Conservation (phyloP, 2,329 filamentous ascomycete genomes). For the Colletotrichum costaricense region DNA sequence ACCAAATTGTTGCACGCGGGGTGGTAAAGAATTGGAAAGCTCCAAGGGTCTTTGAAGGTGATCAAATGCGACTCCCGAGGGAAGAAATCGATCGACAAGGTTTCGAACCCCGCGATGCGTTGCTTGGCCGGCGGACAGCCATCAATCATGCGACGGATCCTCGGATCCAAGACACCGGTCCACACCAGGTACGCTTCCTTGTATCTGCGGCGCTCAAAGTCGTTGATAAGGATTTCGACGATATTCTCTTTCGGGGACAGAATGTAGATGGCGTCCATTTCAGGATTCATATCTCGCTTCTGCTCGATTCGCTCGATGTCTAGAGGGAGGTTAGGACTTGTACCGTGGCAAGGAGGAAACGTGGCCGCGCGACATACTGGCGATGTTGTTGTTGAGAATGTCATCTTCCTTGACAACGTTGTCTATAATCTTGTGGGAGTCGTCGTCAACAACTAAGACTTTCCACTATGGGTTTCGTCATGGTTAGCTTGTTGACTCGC, state of each 20-base stretch:
- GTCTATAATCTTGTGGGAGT: slow-evolving; percentile 86
- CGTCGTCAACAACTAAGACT: slow-evolving; percentile 89
- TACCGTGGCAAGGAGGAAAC: background rate
- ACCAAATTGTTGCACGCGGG: slow-evolving; percentile 89
- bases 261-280: slow-evolving; percentile 96
- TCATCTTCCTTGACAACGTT: slow-evolving; percentile 96
- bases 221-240: slow-evolving; percentile 92
- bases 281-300: slow-evolving; percentile 81
- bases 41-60: slow-evolving; percentile 94
- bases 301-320: slow-evolving; percentile 97
- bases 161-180: slow-evolving; percentile 79
- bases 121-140: slow-evolving; percentile 75
- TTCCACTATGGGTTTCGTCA: slow-evolving; percentile 78
- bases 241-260: slow-evolving; percentile 88
- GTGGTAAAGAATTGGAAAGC: slow-evolving; percentile 93
- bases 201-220: slow-evolving; percentile 88
- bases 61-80: slow-evolving; percentile 91
- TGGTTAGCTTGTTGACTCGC: slow-evolving; percentile 11
- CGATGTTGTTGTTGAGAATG: slow-evolving; percentile 95
- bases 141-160: slow-evolving; percentile 80
- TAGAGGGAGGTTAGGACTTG: slow-evolving; percentile 51
- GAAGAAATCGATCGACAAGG: slow-evolving; percentile 88
- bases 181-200: slow-evolving; percentile 84
- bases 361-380: slow-evolving; percentile 70
- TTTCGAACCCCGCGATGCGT: slow-evolving; percentile 82